phyloP scores from a whole-genome alignment of 164 flowering plant genomes.

The Protea cynaroides region DNA sequence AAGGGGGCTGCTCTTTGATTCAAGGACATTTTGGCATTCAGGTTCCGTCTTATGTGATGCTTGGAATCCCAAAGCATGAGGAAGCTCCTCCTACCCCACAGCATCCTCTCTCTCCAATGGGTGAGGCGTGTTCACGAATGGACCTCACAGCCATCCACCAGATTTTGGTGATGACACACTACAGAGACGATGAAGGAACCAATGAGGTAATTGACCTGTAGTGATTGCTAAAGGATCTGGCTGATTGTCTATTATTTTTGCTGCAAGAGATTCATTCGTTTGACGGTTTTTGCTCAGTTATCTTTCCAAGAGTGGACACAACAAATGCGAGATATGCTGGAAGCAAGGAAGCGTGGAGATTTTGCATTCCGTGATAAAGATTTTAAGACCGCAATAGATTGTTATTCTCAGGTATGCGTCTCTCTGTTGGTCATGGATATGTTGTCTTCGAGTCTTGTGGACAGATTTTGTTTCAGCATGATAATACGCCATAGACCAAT shows the following conservation, averaged over 20 bases:
- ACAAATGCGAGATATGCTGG: conserved; percentile 95
- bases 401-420: conserved; percentile 76
- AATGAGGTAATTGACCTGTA: conserved; percentile 64
- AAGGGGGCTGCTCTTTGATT: no score
- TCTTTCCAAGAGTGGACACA: conserved; percentile 99
- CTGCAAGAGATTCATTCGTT: conserved; percentile 3
- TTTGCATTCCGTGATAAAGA: conserved; percentile 92
- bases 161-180: conserved; percentile 71
- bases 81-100: conserved; percentile 78
- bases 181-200: conserved; percentile 94
- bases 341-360: conserved; percentile 97
- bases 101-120: conserved; percentile 85
- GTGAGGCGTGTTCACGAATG: conserved; percentile 92
- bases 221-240: neutral
- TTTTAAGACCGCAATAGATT: conserved; percentile 80
- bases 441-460: neutral
- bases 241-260: neutral
- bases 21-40: conserved; percentile 18
- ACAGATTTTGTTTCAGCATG: neutral
- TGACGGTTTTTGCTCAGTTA: conserved; percentile 36
- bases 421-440: no score
- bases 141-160: conserved; percentile 98
- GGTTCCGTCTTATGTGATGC: conserved; percentile 85
- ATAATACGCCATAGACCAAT: neutral
- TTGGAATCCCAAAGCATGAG: conserved; percentile 82